phyloP scores from a whole-genome alignment of 2,329 filamentous ascomycete genomes.

The Claviceps arundinis region DNA sequence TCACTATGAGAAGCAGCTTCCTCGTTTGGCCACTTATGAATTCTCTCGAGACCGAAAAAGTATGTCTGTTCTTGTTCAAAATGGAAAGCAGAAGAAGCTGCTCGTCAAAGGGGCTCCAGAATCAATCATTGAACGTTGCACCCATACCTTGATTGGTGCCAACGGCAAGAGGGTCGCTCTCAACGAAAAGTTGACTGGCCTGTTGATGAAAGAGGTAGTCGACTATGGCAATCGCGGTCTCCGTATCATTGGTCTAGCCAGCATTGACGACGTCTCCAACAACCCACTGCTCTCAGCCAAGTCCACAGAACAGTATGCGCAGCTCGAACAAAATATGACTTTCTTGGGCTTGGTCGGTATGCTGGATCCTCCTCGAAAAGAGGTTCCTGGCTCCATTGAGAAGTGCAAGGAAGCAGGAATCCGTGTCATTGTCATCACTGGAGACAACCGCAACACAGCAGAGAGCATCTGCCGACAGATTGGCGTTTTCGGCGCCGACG shows the following conservation, averaged over 20 bases:
- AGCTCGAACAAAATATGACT: constrained; percentile 89
- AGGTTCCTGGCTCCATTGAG: constrained; percentile 73
- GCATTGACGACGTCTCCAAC: constrained; percentile 59
- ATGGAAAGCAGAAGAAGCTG: constrained; percentile 58
- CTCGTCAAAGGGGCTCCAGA: constrained; percentile 96
- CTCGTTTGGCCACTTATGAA: constrained; percentile 77
- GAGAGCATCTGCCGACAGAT: constrained; percentile 97
- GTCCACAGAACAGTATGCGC: constrained; percentile 68
- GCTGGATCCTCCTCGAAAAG: constrained; percentile 89
- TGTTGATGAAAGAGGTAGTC: constrained; percentile 68
- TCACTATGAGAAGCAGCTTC: constrained; percentile 65
- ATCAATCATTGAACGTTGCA: constrained; percentile 84
- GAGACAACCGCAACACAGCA: constrained; percentile 94
- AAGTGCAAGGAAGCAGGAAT: constrained; percentile 91
- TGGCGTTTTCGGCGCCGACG: constrained; percentile 71
- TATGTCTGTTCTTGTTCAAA: constrained; percentile 87
- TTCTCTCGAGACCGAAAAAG: constrained; percentile 98
- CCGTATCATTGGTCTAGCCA: constrained; percentile 87
- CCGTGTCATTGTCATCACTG: constrained; percentile 93
- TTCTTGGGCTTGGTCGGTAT: constrained; percentile 88
- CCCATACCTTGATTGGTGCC: constrained; percentile 63
- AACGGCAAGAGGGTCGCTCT: constrained; percentile 67
- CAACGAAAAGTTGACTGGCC: constrained; percentile 50
- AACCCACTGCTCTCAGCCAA: constrained; percentile 66
- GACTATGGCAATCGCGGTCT: constrained; percentile 87